Evolutionary conservation across 1,284 basidiomycete genomes (phyloP), one percentile per base, ranked within the genome.

Genomic region (Volvariella surrecta): DNA sequence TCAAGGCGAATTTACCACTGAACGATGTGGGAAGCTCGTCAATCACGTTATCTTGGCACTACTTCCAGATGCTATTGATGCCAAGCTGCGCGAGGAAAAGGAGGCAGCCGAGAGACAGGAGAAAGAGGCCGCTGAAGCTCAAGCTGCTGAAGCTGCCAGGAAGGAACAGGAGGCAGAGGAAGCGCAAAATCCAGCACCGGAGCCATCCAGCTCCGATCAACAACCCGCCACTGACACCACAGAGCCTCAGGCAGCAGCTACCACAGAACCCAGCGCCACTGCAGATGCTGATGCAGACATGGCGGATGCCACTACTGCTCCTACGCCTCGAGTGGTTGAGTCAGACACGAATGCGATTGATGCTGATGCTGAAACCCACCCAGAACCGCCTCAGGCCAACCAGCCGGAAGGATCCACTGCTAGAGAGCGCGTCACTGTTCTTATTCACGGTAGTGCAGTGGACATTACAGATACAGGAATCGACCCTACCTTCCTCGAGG

Each of bases 391-490:
- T 3, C 50, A 60, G 3, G 53, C 45, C 19, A n/a, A n/a, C n/a
- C 40, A 58, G 30, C 46, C 57, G 9, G 49, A 51, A 41, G 46
- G 58, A n/a, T 48, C 58, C 15, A 16, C 34, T 15, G 6, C 34
- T 15, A 4, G n/a, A 6, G 58, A 66, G 46, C 67, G 93, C 32
- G 72, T 94, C 10, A 89, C 86, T 1, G 86, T 98, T 55, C 74
- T 76, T 61, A 89, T 99, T 46, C 87, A 94, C 59, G 96, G 95
- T 39, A 87, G 80, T 49, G 75, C 83, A n/a, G 89, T 99, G 21
- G 96, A 99, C 59, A 99, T 99, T 57, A 99, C 96, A 7, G 93
- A 98, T 56, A 95, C 93, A 11, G 96, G 96, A 6, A 98, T 99
- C 56, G 96, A 99, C 59, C 92, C 94, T 1, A 94, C 90, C 7